Evolutionary conservation across 768 basidiomycete species (phyloP).

Genomic region (Mycena belliarum): DNA sequence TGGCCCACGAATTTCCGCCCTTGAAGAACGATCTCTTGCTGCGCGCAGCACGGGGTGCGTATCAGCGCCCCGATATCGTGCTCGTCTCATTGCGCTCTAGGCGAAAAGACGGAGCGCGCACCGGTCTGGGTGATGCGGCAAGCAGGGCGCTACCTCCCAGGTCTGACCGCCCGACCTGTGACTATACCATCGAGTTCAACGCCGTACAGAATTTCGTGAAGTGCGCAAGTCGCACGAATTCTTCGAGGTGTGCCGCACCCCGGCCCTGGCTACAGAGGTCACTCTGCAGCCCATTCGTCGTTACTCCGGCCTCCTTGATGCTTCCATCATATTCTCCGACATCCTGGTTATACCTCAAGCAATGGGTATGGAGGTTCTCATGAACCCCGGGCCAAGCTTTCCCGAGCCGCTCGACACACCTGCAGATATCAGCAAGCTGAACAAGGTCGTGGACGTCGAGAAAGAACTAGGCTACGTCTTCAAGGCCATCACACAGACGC

Average conservation of each 20-base stretch:
- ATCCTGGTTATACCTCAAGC: slow-evolving; percentile 98
- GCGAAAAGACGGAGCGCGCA: slow-evolving; percentile 84
- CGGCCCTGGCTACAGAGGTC: slow-evolving; percentile 83
- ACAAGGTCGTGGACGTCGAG: slow-evolving; percentile 68
- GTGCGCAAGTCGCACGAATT: slow-evolving; percentile 87
- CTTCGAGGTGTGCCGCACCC: slow-evolving; percentile 93
- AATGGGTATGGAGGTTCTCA: slow-evolving; percentile 92
- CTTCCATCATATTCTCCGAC: slow-evolving; percentile 97
- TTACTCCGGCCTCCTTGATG: slow-evolving; percentile 85
- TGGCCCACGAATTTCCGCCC: slow-evolving; percentile 58
- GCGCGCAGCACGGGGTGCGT: slow-evolving; percentile 79
- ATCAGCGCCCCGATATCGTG: not conserved
- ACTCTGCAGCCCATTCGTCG: slow-evolving; percentile 94
- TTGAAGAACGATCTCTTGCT: slow-evolving; percentile 87
- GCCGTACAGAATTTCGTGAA: slow-evolving; percentile 77
- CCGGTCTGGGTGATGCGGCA: slow-evolving; percentile 99
- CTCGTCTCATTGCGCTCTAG: slow-evolving; percentile 34
- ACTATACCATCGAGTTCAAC: slow-evolving; percentile 5
- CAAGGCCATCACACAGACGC: slow-evolving; percentile 84
- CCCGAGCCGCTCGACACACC: slow-evolving; percentile 83
- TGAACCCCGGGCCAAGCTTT: slow-evolving; percentile 91
- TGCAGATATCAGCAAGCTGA: slow-evolving; percentile 66
- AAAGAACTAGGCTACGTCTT: slow-evolving; percentile 91
- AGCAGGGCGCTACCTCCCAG: slow-evolving; percentile 93
- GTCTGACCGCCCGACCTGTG: slow-evolving; percentile 40